Evolutionary conservation across 139 green algal species (phyloP).

Genomic region (Chlorella sp.): DNA sequence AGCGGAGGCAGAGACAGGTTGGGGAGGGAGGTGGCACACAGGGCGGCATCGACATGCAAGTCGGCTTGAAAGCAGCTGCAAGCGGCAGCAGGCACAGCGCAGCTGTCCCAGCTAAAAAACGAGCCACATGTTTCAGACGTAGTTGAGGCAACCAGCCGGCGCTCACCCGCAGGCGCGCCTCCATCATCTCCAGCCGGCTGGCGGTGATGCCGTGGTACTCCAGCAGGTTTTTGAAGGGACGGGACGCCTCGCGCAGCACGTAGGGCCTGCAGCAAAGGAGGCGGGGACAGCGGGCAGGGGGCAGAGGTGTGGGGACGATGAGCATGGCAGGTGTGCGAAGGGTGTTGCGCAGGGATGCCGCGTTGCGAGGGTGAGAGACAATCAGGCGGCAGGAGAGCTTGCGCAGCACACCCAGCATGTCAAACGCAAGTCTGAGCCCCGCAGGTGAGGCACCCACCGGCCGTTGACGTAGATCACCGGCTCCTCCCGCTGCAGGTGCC

Average conservation of each 20-base stretch:
- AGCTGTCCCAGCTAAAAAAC: neutral
- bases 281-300: too few relatives aligned
- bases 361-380: too few relatives aligned
- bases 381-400: too few relatives aligned
- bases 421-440: too few relatives aligned
- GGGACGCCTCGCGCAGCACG: constrained; percentile 90
- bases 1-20: neutral
- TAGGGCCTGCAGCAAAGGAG: constrained; percentile 59
- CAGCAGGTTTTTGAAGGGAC: constrained; percentile 94
- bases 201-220: constrained; percentile 94
- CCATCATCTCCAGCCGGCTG: constrained; percentile 88
- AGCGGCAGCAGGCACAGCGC: neutral
- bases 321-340: too few relatives aligned
- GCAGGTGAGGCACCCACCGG: neutral
- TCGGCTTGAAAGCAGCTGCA: neutral
- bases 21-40: neutral
- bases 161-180: constrained; percentile 76
- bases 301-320: too few relatives aligned
- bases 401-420: too few relatives aligned
- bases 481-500: constrained; percentile 98
- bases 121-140: neutral
- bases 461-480: constrained; percentile 95
- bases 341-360: too few relatives aligned
- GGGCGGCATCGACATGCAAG: neutral
- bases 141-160: neutral